These are phyloP conservation scores for Spongiforma sp. DNA, from an alignment of 1,284 basidiomycete genomes.

Conservation along the genomic window DNA sequence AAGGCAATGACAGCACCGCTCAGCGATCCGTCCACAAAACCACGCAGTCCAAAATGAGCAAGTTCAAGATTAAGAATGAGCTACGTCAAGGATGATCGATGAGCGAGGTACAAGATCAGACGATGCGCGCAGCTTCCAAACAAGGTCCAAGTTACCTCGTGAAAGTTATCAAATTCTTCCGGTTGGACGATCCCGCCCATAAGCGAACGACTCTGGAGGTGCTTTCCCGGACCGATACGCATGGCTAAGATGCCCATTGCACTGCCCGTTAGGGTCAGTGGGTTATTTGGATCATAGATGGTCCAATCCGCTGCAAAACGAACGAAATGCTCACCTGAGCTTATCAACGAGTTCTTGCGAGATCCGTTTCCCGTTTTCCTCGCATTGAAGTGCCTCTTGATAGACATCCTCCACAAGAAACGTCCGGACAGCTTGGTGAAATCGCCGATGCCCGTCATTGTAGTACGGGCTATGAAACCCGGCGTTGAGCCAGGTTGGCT, in stretches of 20 bases:
- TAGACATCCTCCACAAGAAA: slow-evolving; percentile 69
- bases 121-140: slow-evolving; percentile 3
- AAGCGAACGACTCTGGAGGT: slow-evolving; percentile 85
- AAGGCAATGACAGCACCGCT: slow-evolving; percentile 86
- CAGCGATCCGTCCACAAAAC: slow-evolving; percentile 83
- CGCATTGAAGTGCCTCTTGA: slow-evolving; percentile 70
- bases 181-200: slow-evolving; percentile 87
- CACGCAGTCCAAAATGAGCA: slow-evolving; percentile 81
- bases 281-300: background rate
- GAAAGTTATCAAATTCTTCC: slow-evolving; percentile 88
- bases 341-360: slow-evolving; percentile 78
- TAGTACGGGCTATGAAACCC: slow-evolving; percentile 89
- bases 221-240: slow-evolving; percentile 90
- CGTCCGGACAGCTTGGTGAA: slow-evolving; percentile 67
- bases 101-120: background rate
- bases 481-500: slow-evolving; percentile 86
- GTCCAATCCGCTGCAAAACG: too few relatives aligned
- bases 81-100: slow-evolving; percentile 41
- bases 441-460: slow-evolving; percentile 69
- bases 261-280: slow-evolving; percentile 38
- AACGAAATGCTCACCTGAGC: slow-evolving; percentile 55
- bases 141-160: slow-evolving; percentile 58
- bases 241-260: slow-evolving; percentile 86
- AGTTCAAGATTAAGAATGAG: slow-evolving; percentile 89
- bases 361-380: slow-evolving; percentile 81